These are phyloP conservation scores for Penicillium paxilli DNA, from an alignment of 495 filamentous ascomycete species.

Conservation along the genomic window DNA sequence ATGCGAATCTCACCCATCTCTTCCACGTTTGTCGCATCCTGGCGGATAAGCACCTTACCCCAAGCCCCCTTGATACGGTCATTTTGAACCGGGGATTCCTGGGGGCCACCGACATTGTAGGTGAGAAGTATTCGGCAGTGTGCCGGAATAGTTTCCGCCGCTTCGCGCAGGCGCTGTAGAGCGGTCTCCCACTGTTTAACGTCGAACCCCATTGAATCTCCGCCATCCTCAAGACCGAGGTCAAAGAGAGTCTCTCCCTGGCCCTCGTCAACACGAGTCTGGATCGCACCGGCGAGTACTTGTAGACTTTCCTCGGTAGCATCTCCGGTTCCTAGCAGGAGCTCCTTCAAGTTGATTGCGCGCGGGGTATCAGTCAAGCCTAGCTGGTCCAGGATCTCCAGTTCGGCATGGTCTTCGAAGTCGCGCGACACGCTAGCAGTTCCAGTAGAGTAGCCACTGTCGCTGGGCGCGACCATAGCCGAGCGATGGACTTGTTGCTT, in stretches of 20 bases:
- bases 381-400: constrained; percentile 88
- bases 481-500: constrained; percentile 79
- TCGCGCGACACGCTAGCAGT: constrained; percentile 32
- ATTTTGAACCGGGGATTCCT: constrained; percentile 60
- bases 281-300: constrained; percentile 60
- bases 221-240: constrained; percentile 87
- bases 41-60: constrained; percentile 83
- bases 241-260: constrained; percentile 92
- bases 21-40: constrained; percentile 70
- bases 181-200: constrained; percentile 79
- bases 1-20: constrained; percentile 95
- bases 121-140: constrained; percentile 81
- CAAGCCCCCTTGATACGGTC: constrained; percentile 69
- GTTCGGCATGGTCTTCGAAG: constrained; percentile 79
- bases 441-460: constrained; percentile 43
- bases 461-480: constrained; percentile 38
- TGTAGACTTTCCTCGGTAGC: constrained; percentile 60
- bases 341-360: constrained; percentile 68
- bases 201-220: constrained; percentile 83
- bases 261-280: constrained; percentile 74
- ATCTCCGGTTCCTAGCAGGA: constrained; percentile 65
- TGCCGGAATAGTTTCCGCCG: constrained; percentile 64
- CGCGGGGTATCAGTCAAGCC: constrained; percentile 75
- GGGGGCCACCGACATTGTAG: constrained; percentile 79
- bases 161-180: constrained; percentile 63